Percentiles rank a stretch among this genome's conserved stretches.
phyloP scores from a whole-genome alignment of 163 green algal species.

The Scenedesmus sp. region DNA sequence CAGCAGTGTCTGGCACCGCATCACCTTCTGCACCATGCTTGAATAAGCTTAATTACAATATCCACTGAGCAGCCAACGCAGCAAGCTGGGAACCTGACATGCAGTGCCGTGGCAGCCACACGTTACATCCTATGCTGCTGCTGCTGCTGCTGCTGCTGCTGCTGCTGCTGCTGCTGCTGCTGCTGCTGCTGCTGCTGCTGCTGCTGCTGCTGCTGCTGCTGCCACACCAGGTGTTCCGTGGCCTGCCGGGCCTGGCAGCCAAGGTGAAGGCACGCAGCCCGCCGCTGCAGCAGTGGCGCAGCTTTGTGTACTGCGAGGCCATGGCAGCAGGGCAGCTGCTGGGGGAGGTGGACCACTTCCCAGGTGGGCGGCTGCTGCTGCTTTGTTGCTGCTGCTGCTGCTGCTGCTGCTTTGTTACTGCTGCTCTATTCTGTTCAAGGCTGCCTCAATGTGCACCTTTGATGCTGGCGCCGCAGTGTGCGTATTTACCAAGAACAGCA shows the following conservation, averaged over 20 bases:
- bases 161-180: too few species aligned
- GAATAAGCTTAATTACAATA: background rate
- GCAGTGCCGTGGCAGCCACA: background rate
- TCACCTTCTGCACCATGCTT: background rate
- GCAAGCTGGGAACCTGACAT: background rate
- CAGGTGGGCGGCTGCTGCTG: conserved; percentile 57
- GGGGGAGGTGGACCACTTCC: conserved; percentile 91
- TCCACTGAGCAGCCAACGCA: background rate
- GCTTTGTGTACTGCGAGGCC: conserved; percentile 83
- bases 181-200: background rate
- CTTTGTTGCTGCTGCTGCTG: background rate
- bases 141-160: background rate
- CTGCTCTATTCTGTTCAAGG: too few species aligned
- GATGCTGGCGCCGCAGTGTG: too few species aligned
- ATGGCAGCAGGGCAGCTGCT: conserved; percentile 68
- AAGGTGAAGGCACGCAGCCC: conserved; percentile 67
- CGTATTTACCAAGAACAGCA: too few species aligned
- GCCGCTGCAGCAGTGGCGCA: conserved; percentile 85
- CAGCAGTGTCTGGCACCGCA: background rate
- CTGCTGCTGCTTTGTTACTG: background rate
- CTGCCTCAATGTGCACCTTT: too few species aligned
- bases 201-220: background rate
- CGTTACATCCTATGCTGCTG: too few species aligned
- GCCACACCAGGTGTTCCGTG: conserved; percentile 58
- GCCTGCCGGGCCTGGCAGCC: conserved; percentile 57